A percentile compares a stretch with the other conserved stretches of the same genome.
Conservation (phyloP, 1,139 yeast genomes). For the Suhomyces choctaworum region DNA sequence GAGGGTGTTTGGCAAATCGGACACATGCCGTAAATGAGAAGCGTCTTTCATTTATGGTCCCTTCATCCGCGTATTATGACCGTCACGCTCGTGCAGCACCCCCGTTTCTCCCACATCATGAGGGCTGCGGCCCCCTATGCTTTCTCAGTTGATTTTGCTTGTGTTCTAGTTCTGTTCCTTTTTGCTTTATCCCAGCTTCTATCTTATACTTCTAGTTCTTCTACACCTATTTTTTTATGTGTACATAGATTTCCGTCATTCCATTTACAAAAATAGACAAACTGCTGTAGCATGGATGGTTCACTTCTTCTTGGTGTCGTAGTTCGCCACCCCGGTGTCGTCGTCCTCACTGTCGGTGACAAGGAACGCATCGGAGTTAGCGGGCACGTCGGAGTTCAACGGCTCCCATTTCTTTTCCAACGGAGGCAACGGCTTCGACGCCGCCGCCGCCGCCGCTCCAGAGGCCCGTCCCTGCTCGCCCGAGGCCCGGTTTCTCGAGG, state of each 20-base stretch:
- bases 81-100: constrained; percentile 2
- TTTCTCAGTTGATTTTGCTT: constrained; percentile 4
- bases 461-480: constrained; percentile 1
- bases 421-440: constrained; percentile 4
- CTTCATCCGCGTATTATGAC: constrained; percentile 8
- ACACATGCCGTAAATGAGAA: constrained; percentile 4
- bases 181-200: too few species aligned
- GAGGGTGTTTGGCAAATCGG: constrained; percentile 11
- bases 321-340: constrained; percentile 24
- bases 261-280: constrained; percentile 5
- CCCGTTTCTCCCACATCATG: too few species aligned
- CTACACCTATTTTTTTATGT: constrained; percentile 10
- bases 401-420: constrained; percentile 59
- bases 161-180: too few species aligned
- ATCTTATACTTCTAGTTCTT: constrained; percentile 10
- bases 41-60: constrained; percentile 4
- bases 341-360: constrained; percentile 82
- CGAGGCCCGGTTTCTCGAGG: constrained; percentile 17
- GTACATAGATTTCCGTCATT: constrained; percentile 11
- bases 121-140: too few species aligned
- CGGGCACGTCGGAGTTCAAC: constrained; percentile 55
- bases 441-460: constrained; percentile 1
- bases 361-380: constrained; percentile 68
- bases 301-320: constrained; percentile 9
- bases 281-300: neutral